Conservation (phyloP, 768 basidiomycete species). For the Sarcodon sp. region DNA sequence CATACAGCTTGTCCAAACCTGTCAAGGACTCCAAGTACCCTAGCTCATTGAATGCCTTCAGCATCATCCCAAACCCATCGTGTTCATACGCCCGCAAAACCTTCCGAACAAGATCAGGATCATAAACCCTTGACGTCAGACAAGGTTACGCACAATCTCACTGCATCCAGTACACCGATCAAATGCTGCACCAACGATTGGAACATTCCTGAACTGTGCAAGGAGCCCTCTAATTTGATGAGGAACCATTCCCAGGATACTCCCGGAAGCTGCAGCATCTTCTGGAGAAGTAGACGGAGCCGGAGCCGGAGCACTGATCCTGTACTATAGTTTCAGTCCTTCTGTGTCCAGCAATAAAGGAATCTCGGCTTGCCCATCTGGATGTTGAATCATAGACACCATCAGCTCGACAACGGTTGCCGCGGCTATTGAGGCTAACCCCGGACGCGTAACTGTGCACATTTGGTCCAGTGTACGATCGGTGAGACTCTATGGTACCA, state of each 20-base stretch:
- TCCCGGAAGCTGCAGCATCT: slow-evolving; percentile 19
- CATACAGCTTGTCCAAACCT: slow-evolving; percentile 41
- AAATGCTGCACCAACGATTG: slow-evolving; percentile 80
- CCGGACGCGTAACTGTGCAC: slow-evolving; percentile 97
- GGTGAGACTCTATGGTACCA: slow-evolving; percentile 37
- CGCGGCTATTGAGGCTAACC: slow-evolving; percentile 84
- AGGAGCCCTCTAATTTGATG: slow-evolving; percentile 92
- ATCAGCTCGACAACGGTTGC: slow-evolving; percentile 90
- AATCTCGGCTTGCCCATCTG: slow-evolving; percentile 47
- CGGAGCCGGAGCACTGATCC: slow-evolving; percentile 60
- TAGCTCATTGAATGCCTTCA: slow-evolving; percentile 75
- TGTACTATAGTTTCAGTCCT: slow-evolving; percentile 8
- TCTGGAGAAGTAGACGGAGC: slow-evolving; percentile 22
- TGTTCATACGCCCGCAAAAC: slow-evolving; percentile 71
- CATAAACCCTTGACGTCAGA: neutral
- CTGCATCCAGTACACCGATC: slow-evolving; percentile 87
- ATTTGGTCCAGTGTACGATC: slow-evolving; percentile 96
- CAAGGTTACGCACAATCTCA: slow-evolving; percentile 38
- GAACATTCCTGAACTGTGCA: slow-evolving; percentile 73
- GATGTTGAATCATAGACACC: slow-evolving; percentile 81
- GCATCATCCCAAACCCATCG: slow-evolving; percentile 70
- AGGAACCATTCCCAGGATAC: slow-evolving; percentile 78
- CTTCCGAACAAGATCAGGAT: slow-evolving; percentile 21
- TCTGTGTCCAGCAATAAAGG: neutral
- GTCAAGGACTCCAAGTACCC: slow-evolving; percentile 50